Percentiles rank a stretch among this genome's conserved stretches.
phyloP scores from a whole-genome alignment of 805 yeast genomes.

The Saccharomycopsis babjevae region DNA sequence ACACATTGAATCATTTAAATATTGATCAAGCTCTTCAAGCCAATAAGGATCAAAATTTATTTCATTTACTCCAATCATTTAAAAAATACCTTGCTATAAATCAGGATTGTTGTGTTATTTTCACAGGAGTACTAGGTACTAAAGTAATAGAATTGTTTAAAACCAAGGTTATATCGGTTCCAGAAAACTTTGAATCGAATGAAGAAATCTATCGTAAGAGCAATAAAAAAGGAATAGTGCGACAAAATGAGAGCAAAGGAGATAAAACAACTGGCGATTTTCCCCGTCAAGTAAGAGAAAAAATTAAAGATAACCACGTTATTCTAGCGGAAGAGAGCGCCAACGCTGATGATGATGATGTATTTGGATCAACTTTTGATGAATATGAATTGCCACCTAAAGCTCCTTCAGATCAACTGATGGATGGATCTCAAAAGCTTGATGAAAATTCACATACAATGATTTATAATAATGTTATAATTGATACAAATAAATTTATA shows the following conservation, averaged over 20 bases:
- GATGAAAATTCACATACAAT: not conserved
- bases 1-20: slow-evolving; percentile 1
- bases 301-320: not conserved
- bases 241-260: not conserved
- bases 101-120: slow-evolving; percentile 6
- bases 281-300: not conserved
- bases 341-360: not conserved
- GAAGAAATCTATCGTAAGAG: not conserved
- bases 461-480: not conserved
- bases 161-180: not conserved
- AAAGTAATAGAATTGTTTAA: not conserved
- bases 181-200: not conserved
- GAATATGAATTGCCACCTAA: not conserved
- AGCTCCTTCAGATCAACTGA: not conserved
- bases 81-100: slow-evolving; percentile 7
- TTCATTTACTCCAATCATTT: slow-evolving; percentile 2
- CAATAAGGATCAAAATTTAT: slow-evolving; percentile 4
- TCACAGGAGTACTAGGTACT: slow-evolving; percentile 8
- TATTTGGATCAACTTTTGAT: not conserved
- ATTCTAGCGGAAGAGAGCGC: not conserved
- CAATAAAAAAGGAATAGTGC: not conserved
- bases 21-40: slow-evolving; percentile 2
- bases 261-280: not conserved
- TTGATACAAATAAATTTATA: not conserved
- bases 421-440: not conserved